Base-by-base conservation (phyloP, 2,329 filamentous ascomycete species). In the Verticillium longisporum region DNA sequence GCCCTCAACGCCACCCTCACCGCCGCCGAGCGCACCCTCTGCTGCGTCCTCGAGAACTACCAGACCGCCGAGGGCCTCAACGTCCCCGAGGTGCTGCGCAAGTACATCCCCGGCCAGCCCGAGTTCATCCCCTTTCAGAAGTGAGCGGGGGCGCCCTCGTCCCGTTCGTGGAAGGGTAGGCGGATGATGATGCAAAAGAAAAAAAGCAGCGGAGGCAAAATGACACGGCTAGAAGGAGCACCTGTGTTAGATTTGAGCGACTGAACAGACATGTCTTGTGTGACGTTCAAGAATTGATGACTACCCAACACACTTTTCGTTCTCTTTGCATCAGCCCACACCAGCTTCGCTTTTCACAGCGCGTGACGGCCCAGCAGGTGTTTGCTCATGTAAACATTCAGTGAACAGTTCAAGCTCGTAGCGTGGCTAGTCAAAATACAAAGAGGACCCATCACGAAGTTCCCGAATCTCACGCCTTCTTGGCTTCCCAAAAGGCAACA, bases 41-140 rank as follows among this genome's bases (percentile, higher is more conserved):
- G 95, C 83, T 97, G 94, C 73, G 82, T 99, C 54, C 84, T 99
- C 45, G 95, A 99, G 78, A 99, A 98, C 78, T 98, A 94, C 77
- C 95, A 99, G 80, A 95, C 88, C 0, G 88, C 92, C 70, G 90
- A 94, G 81, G 91, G 92, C 65, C 82, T 96, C 68, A 83, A 84
- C 61, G 88, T 97, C 37, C 93, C 93, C 0, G 89, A 93, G 75
- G 88, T 89, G 55, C 83, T 97, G 63, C 86, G 91, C 68, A 94
- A 92, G 77, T 98, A 96, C 74, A 88, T 98, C 58, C 92, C 93
- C 1, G 94, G 93, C 37, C 83, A 91, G 50, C 92, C 92, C 1
- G 92, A 94, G 57, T 97, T 97, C 76, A 82, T 99, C 64, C 90
- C 91, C 1, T 99, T 90, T 72, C 86, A 87, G 54, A 32, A 55